Conservation (phyloP, 192 early-diverging fungal species). For the Podila clonocystis region DNA sequence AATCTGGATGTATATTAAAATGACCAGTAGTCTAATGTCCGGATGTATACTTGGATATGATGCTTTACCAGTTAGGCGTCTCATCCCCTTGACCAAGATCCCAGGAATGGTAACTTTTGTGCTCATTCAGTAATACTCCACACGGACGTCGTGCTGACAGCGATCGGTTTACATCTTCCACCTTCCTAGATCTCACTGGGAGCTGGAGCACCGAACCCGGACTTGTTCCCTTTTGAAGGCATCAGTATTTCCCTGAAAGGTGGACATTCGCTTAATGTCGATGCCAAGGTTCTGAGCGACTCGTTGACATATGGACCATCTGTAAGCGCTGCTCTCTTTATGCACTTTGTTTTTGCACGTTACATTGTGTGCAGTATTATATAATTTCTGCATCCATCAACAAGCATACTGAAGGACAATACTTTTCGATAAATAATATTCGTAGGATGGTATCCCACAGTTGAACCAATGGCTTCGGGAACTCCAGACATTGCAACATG, state of each 20-base stretch:
- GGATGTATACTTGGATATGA: neutral
- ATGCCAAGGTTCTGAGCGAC: conserved; percentile 57
- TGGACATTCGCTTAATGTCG: conserved; percentile 66
- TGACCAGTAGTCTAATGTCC: neutral
- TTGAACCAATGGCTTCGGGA: conserved; percentile 57
- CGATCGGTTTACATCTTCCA: too few relatives aligned
- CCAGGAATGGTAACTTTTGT: conserved; percentile 54
- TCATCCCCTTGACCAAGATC: conserved; percentile 41
- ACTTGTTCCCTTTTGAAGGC: conserved; percentile 70
- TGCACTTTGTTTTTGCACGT: too few relatives aligned
- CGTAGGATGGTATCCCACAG: conserved; percentile 57
- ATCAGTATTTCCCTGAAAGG: conserved; percentile 64
- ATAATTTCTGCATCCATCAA: conserved; percentile 8
- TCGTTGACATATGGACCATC: conserved; percentile 73
- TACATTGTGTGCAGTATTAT: too few relatives aligned
- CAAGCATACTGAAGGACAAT: neutral
- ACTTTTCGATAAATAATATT: neutral
- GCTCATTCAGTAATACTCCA: too few relatives aligned
- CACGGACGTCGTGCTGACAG: too few relatives aligned
- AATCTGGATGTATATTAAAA: too few relatives aligned
- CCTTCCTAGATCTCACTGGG: conserved; percentile 70
- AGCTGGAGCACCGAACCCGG: conserved; percentile 74
- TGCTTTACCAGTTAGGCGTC: conserved; percentile 30
- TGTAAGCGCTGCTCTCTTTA: conserved; percentile 27
- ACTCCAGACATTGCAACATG: conserved; percentile 58